Base-by-base conservation (phyloP, 441 rosid genomes). In the Adansonia madagascariensis region DNA sequence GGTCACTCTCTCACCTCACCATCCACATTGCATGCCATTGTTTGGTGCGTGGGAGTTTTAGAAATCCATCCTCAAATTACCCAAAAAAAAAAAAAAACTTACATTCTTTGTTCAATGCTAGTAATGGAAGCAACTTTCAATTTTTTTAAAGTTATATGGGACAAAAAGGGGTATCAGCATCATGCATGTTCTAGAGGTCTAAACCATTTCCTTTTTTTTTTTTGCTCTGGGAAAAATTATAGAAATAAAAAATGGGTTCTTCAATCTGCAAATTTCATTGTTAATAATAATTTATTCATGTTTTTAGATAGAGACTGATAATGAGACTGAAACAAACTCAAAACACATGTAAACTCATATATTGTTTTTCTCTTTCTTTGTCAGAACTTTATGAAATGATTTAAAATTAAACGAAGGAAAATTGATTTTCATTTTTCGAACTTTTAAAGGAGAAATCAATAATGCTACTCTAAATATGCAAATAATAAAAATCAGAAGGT, bases 311-410 rank as follows among this genome's bases (percentile, higher is more conserved):
- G 8, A 9, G 77, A 74, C 56, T 27, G 68, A 60, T 12, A 57
- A 44, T 18, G 50, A 73, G 14, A 41, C 2, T 1, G 75, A 73
- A n/a, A 27, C 41, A 47, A 74, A 44, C 57, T 46, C 14, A n/a
- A 60, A 60, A 3, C 59, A 61, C 77, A n/a, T 27, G 77, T 8
- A 61, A 57, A 44, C 50, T 55, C 41, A 46, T 53, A 53, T 71
- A 18, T 24, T 43, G 8, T 8, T 55, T 24, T 46, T 20, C 49
- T 59, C 15, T 14, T 18, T 43, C n/a, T 39, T 59, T 56, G 11
- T 18, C 24, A 52, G 7, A 15, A 52, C 56, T 3, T 50, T 50
- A 35, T 35, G 41, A 35, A 35, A 35, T 35, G 11, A 6, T 1
- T 55, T 57, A 57, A 18, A 3, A 59, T 3, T 22, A 10, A 59